Evolutionary conservation across 2,329 filamentous ascomycete species (phyloP), one percentile per base, ranked within the genome.

Genomic region (Neofusicoccum kwambonambiense): DNA sequence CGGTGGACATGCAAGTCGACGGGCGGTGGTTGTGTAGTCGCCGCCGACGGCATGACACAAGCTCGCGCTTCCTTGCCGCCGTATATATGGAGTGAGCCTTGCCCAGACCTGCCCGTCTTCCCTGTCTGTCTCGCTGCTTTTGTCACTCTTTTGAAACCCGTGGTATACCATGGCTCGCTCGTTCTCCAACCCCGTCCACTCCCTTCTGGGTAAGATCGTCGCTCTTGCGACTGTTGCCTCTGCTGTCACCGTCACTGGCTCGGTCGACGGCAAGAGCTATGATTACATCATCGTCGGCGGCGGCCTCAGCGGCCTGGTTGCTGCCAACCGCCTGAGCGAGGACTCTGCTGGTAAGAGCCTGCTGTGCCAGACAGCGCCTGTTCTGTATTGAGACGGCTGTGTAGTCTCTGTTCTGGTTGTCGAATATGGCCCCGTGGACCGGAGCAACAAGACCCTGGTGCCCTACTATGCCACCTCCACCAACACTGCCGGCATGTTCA

Each of bases 351-450:
- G 56, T 60, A 49, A 37, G 31, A 31, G 6, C 6, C 27, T 31
- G 27, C 27, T 31, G 27, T 31, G 27, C 27, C 27, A 31, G 27
- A 5, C 2, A 31, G 27, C 4, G 3, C 8, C 15, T 13, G 15
- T 8, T 11, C 27, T 9, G 3, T 35, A 2, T 15, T 31, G 4
- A 45, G 9, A 22, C 4, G 3, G 9, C 0, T 11, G 3, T 12
- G 11, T 1, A 50, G 66, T 69, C 8, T 66, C 66, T 22, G 68
- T 69, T 3, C 66, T 67, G 12, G 67, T 70, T 5, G 11, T 70
- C 15, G 69, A 70, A 58, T 68, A 69, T 34, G 69, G 56, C 13
- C 67, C 67, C 0, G 74, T 79, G 51, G 76, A 78, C 66, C 77
- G 73, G 74, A 70, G 70, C 15, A 78, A 76, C 57, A 50, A 74